These are phyloP conservation scores for Saturnispora zaruensis DNA, from an alignment of 805 yeast species.

Conservation along the genomic window DNA sequence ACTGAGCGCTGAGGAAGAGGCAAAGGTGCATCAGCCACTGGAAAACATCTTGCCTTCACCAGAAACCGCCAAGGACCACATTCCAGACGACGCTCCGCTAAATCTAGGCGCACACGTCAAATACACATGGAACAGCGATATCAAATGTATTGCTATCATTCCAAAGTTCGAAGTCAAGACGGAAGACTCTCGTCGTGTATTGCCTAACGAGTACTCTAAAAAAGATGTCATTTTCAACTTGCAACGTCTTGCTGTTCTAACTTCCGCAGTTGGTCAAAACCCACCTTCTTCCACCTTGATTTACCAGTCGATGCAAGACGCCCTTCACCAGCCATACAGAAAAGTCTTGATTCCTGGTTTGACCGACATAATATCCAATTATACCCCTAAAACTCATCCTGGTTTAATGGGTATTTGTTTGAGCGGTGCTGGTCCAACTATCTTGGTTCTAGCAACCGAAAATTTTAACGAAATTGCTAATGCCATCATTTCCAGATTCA, in stretches of 20 bases:
- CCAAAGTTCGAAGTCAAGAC: slow-evolving; percentile 95
- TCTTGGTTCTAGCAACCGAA: slow-evolving; percentile 83
- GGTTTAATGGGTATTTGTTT: slow-evolving; percentile 91
- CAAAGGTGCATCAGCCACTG: slow-evolving; percentile 74
- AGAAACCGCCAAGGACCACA: slow-evolving; percentile 38
- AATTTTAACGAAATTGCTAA: slow-evolving; percentile 77
- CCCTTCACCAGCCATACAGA: slow-evolving; percentile 95
- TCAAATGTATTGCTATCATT: slow-evolving; percentile 83
- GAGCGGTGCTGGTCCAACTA: slow-evolving; percentile 98
- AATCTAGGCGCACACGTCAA: slow-evolving; percentile 84
- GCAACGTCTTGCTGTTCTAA: slow-evolving; percentile 86
- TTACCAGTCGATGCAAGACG: slow-evolving; percentile 94
- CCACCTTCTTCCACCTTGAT: slow-evolving; percentile 79
- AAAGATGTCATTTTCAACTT: slow-evolving; percentile 84
- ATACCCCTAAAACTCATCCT: slow-evolving; percentile 73
- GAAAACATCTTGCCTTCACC: slow-evolving; percentile 64
- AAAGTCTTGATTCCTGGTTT: slow-evolving; percentile 87
- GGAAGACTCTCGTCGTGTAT: slow-evolving; percentile 81
- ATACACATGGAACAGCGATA: slow-evolving; percentile 71
- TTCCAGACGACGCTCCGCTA: slow-evolving; percentile 76
- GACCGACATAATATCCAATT: slow-evolving; percentile 63
- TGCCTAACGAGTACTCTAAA: slow-evolving; percentile 71
- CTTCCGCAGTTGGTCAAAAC: slow-evolving; percentile 75
- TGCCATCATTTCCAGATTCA: slow-evolving; percentile 63
- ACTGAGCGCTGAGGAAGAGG: slow-evolving; percentile 59